Base-by-base conservation (phyloP, 768 basidiomycete genomes). In the Tubosaeta sp. region DNA sequence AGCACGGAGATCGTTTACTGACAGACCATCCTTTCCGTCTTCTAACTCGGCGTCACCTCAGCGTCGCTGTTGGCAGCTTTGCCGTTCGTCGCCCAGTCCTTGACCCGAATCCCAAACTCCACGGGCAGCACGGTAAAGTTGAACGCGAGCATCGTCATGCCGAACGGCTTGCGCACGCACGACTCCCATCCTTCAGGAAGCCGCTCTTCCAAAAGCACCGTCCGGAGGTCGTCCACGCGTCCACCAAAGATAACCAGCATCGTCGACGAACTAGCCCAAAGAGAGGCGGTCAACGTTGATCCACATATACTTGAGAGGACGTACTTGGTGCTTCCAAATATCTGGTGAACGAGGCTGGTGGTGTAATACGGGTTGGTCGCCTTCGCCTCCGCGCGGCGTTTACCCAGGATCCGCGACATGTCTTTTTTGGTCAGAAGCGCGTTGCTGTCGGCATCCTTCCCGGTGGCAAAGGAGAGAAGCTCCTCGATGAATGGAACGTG, bases 151-250 rank as follows among this genome's bases (percentile, higher is more conserved):
- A 91, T 60, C 1, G 89, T 88, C 35, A 89, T 66, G 0, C 89
- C 88, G 47, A 73, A 69, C 1, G 70, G 78, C 46, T 76, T 68
- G 42, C 76, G 73, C 16, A 81, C 62, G 19, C 76, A 71, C 0
- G 88, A 75, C 61, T 89, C 86, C 86, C 87, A 91, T 10, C 82
- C 81, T 0, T 85, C 73, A 0, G 84, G 84, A 22, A 91, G 62
- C 6, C 86, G 80, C 57, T 91, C 89, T 32, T 91, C 83, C 5
- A 75, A 60, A 34, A 91, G 66, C 31, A 87, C 54, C 1, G 75
- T 54, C 46, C 77, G 70, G 26, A 91, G 60, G 55, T 85, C 85
- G 1, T 72, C 64, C 9, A 85, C 62, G 32, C 75, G 73, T 1
- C 88, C 88, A 7, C 86, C 90, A 56, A 88, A 84, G 48, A 85